Base-by-base conservation (phyloP, 2,329 filamentous ascomycete genomes). In the Xylariaceae sp. region DNA sequence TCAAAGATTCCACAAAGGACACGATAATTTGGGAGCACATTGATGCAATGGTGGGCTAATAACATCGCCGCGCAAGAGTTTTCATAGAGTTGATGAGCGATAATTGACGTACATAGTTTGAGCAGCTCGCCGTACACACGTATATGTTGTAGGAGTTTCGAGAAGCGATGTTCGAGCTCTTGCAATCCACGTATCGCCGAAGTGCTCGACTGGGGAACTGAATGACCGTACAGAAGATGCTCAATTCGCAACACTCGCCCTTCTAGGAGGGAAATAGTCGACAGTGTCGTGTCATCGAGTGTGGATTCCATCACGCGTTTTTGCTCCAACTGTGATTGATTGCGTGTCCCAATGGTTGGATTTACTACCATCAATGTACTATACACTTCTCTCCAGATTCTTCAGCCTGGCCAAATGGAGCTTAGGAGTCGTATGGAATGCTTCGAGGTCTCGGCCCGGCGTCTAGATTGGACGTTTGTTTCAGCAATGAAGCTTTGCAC, bases 51-150 rank as follows among this genome's bases (percentile, higher is more conserved):
- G n/a, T n/a, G n/a, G n/a, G n/a, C n/a, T n/a, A n/a, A n/a, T n/a
- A n/a, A n/a, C n/a, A n/a, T n/a, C n/a, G n/a, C n/a, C n/a, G n/a
- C n/a, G n/a, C n/a, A n/a, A n/a, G n/a, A n/a, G n/a, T n/a, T n/a
- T n/a, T 19, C 14, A 50, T n/a, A n/a, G n/a, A 41, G 9, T n/a
- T 28, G 6, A 28, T 17, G 28, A 2, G 33, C 9, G 33, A 19
- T 19, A 23, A 9, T 48, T 44, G 3, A 68, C 82, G 19, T 78
- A 87, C 85, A 85, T 23, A 87, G 83, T 66, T 82, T 82, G 33
- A 87, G 75, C 6, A 87, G 76, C 63, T 87, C 84, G 24, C 77
- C 79, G 62, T 87, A 87, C 52, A 84, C 82, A 46, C 82, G 81
- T 29, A 83, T 74, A 49, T 77, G 76, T 26, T 80, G 79, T 5